Evolutionary conservation across 2,329 filamentous ascomycete species (phyloP).

Genomic region (Calonectria pseudoreteaudii): DNA sequence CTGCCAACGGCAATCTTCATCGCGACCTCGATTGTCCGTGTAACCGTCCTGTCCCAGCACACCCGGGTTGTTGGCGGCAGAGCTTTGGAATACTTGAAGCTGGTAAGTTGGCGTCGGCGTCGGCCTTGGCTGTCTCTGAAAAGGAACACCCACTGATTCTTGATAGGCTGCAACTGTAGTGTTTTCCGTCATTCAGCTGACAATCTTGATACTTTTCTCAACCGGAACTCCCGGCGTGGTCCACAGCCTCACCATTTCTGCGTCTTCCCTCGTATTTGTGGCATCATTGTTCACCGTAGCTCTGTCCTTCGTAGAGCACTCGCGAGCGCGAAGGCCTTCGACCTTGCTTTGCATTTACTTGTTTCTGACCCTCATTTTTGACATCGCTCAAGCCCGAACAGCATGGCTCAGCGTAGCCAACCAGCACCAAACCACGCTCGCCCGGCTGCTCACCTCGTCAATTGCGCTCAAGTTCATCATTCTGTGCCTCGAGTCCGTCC

Average conservation of each 20-base stretch:
- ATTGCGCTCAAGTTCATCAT: slow-evolving; percentile 49
- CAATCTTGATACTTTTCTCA: slow-evolving; percentile 46
- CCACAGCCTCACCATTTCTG: slow-evolving; percentile 43
- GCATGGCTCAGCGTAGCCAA: slow-evolving; percentile 51
- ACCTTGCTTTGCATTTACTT: slow-evolving; percentile 56
- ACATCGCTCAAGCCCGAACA: slow-evolving; percentile 56
- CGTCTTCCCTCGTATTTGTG: slow-evolving; percentile 38
- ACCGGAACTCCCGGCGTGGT: slow-evolving; percentile 27
- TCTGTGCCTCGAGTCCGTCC: slow-evolving; percentile 52
- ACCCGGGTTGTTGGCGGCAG: slow-evolving; percentile 49
- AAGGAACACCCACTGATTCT: not conserved
- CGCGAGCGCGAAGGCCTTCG: slow-evolving; percentile 54
- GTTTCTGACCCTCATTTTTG: slow-evolving; percentile 56
- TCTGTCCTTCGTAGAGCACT: slow-evolving; percentile 52
- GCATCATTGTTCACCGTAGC: slow-evolving; percentile 44
- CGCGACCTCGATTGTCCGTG: slow-evolving; percentile 47
- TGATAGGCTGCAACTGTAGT: slow-evolving; percentile 38
- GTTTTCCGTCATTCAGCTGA: slow-evolving; percentile 47
- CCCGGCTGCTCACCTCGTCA: slow-evolving; percentile 49
- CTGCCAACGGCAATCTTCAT: slow-evolving; percentile 56
- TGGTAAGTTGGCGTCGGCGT: slow-evolving; percentile 39
- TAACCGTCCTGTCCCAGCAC: slow-evolving; percentile 46
- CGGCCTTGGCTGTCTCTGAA: not conserved
- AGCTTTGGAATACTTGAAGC: slow-evolving; percentile 47
- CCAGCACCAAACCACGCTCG: slow-evolving; percentile 30